Evolutionary conservation across 2,329 filamentous ascomycete genomes (phyloP), one percentile per base, ranked within the genome.

Genomic region (Botrytis galanthina): DNA sequence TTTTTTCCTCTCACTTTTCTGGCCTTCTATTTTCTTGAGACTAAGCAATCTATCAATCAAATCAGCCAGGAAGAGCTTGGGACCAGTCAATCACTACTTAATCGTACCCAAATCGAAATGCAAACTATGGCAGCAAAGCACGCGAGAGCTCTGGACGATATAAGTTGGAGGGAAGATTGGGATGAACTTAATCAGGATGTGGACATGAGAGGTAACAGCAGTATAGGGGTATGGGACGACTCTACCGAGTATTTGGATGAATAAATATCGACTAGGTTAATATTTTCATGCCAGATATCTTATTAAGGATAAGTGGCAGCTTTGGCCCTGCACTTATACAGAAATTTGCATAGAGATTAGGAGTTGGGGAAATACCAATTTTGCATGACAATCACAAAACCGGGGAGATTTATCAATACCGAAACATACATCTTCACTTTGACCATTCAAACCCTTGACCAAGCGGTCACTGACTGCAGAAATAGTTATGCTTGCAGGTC

Each of bases 141-240:
- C 79, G 83, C 83, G 51, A 80, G 81, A 75, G 83, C 85, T 74
- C 80, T 86, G n/a, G 83, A 86, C 60, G 71, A 70, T 75, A 82
- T 85, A 74, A 85, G 85, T 75, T 91, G 89, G 87, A 91, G 90
- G 80, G 81, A 86, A 46, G 89, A 91, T 78, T 91, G 88, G 85
- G 81, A 84, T 16, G 80, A 82, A 26, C 82, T 89, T 44, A 87
- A 87, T 80, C 83, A 84, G 73, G 74, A 75, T n/a, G 77, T 79
- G 35, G 66, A 69, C 16, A 69, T 69, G 66, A 69, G 66, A 57
- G 66, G 66, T 69, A 69, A 69, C 22, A 69, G 66, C 32, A 69
- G 48, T 44, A 69, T 69, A 69, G 66, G 66, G 29, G 35, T 69
- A 18, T 69, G 66, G 66, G 48, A 69, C 44, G 37, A 57, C 46